Evolutionary conservation across 768 basidiomycete genomes (phyloP).

Genomic region (Phylloporus arenicola): DNA sequence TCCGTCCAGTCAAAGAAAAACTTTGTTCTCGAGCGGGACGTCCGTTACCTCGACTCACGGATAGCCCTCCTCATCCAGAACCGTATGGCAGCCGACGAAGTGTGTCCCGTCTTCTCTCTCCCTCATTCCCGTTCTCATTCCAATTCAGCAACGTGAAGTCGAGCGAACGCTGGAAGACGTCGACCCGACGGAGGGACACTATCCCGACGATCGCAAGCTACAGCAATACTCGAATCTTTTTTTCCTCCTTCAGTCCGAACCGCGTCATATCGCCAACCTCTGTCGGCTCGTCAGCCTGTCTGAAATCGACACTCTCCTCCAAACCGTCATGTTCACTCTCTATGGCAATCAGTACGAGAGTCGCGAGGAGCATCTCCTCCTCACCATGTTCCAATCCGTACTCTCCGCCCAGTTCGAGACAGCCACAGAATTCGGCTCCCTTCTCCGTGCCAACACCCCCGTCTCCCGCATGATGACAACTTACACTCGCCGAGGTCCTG

Average conservation of each 20-base stretch:
- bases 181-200: conserved; percentile 86
- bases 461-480: conserved; percentile 99
- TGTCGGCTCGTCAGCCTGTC: conserved; percentile 93
- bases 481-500: conserved; percentile 96
- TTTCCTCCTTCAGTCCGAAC: conserved; percentile 97
- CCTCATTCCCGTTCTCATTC: conserved; percentile 2
- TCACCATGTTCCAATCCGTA: conserved; percentile 99
- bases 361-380: conserved; percentile 93
- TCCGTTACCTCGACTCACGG: conserved; percentile 94
- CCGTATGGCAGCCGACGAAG: conserved; percentile 94
- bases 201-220: conserved; percentile 89
- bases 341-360: conserved; percentile 99
- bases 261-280: conserved; percentile 91
- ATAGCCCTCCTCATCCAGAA: conserved; percentile 98
- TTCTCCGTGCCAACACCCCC: conserved; percentile 96
- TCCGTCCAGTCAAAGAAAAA: conserved; percentile 99
- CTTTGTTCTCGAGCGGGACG: conserved; percentile 97
- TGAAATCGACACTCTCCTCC: conserved; percentile 97
- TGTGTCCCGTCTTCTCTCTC: conserved; percentile 32
- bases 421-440: conserved; percentile 97
- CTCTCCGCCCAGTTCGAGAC: conserved; percentile 99
- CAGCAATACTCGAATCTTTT: conserved; percentile 98
- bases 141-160: conserved; percentile 81
- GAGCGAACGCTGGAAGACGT: conserved; percentile 94
- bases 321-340: conserved; percentile 99